A percentile compares a stretch with the other conserved stretches of the same genome.
Conservation (phyloP, 2,329 filamentous ascomycete genomes). For the Colletotrichum destructivum region DNA sequence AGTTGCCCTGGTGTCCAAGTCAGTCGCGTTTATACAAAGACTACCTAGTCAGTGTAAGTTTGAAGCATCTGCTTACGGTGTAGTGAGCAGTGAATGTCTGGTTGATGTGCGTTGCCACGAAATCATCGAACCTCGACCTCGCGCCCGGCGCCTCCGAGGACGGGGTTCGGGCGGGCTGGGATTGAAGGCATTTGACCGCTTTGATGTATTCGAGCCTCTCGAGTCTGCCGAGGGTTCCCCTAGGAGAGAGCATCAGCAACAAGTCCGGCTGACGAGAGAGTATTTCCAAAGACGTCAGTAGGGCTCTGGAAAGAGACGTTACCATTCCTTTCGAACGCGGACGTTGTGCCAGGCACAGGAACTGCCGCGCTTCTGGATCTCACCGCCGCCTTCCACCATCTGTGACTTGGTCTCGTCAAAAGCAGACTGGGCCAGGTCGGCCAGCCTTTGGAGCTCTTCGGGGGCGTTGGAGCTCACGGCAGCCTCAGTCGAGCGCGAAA, state of each 20-base stretch:
- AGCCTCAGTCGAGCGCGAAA: constrained; percentile 1
- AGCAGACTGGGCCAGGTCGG: constrained; percentile 38
- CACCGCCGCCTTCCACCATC: constrained; percentile 26
- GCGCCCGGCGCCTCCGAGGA: constrained; percentile 57
- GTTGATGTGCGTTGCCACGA: constrained; percentile 64
- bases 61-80: constrained; percentile 46
- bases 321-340: constrained; percentile 52
- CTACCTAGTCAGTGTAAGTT: too few species aligned
- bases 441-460: constrained; percentile 21
- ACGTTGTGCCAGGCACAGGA: constrained; percentile 48
- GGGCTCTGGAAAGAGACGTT: too few species aligned
- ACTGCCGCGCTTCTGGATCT: constrained; percentile 40
- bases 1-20: constrained; percentile 41
- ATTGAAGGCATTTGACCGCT: constrained; percentile 61
- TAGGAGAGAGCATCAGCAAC: constrained; percentile 9
- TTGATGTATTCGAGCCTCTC: constrained; percentile 59
- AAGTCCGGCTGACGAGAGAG: too few species aligned
- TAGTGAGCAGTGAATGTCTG: constrained; percentile 61
- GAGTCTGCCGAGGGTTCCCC: constrained; percentile 48
- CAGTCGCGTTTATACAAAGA: background rate
- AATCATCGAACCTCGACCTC: constrained; percentile 65
- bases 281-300: too few species aligned
- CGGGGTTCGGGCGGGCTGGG: constrained; percentile 53
- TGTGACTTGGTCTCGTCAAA: constrained; percentile 46
- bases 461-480: background rate